These are phyloP conservation scores for Pelargonium australe DNA, from an alignment of 441 rosid species.

Conservation along the genomic window DNA sequence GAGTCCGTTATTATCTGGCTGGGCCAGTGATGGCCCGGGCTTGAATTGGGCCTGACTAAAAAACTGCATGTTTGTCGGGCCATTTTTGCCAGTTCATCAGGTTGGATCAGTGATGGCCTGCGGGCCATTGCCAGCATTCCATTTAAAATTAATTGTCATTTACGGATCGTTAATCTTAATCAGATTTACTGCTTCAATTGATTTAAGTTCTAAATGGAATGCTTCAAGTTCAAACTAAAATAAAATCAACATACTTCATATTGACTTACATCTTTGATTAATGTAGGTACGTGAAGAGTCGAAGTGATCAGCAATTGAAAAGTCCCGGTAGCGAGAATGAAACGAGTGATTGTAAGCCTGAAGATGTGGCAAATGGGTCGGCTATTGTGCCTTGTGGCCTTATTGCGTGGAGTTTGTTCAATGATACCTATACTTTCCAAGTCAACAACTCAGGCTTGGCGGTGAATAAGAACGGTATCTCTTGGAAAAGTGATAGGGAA, in stretches of 20 bases:
- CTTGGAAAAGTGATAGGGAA: constrained; percentile 42
- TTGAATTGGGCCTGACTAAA: no score
- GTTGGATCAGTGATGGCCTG: no score
- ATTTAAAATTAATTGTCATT: neutral
- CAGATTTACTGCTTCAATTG: neutral
- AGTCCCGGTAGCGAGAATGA: constrained; percentile 17
- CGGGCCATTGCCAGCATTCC: no score
- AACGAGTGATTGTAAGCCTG: constrained; percentile 31
- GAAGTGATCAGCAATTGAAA: constrained; percentile 38
- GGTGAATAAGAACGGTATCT: constrained; percentile 39
- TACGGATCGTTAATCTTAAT: neutral
- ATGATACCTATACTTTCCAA: constrained; percentile 37
- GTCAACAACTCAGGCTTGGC: constrained; percentile 20
- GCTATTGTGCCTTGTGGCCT: constrained; percentile 55
- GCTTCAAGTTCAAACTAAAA: neutral
- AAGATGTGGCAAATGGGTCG: constrained; percentile 16
- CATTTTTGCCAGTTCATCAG: no score
- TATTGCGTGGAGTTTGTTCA: constrained; percentile 51
- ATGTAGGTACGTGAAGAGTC: constrained; percentile 42
- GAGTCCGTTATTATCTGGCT: no score
- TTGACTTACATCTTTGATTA: constrained; percentile 10
- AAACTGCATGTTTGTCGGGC: no score
- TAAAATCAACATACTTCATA: neutral
- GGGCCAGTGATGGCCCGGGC: no score
- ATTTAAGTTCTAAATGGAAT: neutral